A percentile compares a stretch with the other conserved stretches of the same genome.
phyloP scores from a whole-genome alignment of 192 early-diverging fungal genomes.

The Diversispora eburnea region DNA sequence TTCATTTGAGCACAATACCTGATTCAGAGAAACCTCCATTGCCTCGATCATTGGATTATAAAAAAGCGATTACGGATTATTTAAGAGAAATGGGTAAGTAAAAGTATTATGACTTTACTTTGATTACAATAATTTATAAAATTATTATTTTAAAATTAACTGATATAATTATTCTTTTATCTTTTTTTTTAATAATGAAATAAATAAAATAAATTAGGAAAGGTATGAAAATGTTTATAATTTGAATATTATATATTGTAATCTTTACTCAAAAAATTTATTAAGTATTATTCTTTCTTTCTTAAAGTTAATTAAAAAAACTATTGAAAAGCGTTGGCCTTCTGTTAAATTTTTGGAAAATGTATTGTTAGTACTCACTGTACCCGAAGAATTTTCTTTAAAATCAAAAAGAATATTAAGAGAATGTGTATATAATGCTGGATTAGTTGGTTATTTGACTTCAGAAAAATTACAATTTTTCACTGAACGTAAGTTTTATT shows the following conservation, averaged over 20 bases:
- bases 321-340: constrained; percentile 3
- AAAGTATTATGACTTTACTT: too few species aligned
- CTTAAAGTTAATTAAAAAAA: constrained; percentile 20
- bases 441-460: constrained; percentile 33
- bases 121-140: too few species aligned
- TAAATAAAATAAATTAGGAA: too few species aligned
- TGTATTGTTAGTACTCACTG: constrained; percentile 34
- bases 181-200: too few species aligned
- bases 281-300: background rate
- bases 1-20: constrained; percentile 46
- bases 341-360: background rate
- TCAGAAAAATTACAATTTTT: background rate
- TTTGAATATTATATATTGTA: background rate
- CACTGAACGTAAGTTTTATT: background rate
- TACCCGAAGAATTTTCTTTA: constrained; percentile 53
- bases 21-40: constrained; percentile 39
- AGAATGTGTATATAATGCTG: constrained; percentile 47
- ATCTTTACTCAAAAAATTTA: too few species aligned
- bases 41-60: constrained; percentile 44
- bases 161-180: too few species aligned
- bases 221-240: background rate
- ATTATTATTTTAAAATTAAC: too few species aligned
- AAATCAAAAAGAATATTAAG: constrained; percentile 51
- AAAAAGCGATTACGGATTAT: constrained; percentile 51
- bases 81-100: constrained; percentile 30